phyloP scores from a whole-genome alignment of 2,329 filamentous ascomycete genomes.

The Colletotrichum sp. region DNA sequence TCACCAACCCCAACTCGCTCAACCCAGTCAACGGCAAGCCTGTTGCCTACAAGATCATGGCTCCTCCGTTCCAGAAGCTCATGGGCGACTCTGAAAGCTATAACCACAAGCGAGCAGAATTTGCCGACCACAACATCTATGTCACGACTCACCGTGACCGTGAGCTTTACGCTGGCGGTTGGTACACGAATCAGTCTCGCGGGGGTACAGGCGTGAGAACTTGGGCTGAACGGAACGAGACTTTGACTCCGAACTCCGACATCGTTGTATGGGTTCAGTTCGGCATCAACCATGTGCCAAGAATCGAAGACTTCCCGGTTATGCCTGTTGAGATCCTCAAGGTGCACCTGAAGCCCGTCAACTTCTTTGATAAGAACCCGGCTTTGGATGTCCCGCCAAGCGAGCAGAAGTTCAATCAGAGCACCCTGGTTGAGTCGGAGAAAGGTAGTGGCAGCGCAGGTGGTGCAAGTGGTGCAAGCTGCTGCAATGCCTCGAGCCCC shows the following conservation, averaged over 20 bases:
- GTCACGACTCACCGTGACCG: conserved; percentile 14
- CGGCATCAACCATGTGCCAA: conserved; percentile 58
- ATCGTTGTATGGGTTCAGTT: conserved; percentile 61
- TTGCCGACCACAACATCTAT: conserved; percentile 18
- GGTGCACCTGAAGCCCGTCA: conserved; percentile 52
- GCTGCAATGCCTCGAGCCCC: background rate
- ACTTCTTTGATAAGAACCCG: conserved; percentile 58
- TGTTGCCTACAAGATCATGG: conserved; percentile 21
- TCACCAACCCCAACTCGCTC: conserved; percentile 16
- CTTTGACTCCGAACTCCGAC: background rate
- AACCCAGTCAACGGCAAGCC: conserved; percentile 20
- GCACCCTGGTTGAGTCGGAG: conserved; percentile 2
- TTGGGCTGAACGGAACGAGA: conserved; percentile 12
- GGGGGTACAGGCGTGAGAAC: conserved; percentile 8
- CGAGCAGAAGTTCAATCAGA: conserved; percentile 17
- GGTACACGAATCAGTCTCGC: conserved; percentile 17
- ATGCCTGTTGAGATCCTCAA: conserved; percentile 63
- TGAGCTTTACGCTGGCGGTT: conserved; percentile 17
- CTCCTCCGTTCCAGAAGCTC: conserved; percentile 12
- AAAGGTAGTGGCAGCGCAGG: background rate
- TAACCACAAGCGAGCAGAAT: conserved; percentile 18
- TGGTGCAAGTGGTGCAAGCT: background rate
- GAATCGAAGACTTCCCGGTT: conserved; percentile 63
- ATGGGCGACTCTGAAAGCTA: conserved; percentile 16
- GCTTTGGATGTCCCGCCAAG: conserved; percentile 38